Conservation (phyloP, 768 basidiomycete genomes). For the Epithele typhae region DNA sequence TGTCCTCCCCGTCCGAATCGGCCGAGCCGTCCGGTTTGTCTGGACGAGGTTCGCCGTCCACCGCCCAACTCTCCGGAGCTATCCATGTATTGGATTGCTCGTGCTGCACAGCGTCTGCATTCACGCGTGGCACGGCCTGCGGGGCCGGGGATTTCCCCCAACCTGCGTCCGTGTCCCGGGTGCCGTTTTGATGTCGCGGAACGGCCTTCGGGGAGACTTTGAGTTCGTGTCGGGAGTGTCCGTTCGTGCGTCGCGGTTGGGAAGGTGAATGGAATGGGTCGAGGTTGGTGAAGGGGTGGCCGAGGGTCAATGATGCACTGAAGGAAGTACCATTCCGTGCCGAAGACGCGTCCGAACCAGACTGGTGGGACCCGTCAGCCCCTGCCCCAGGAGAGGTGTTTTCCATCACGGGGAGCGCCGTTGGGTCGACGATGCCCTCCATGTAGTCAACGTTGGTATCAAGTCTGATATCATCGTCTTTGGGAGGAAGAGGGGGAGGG, state of each 20-base stretch:
- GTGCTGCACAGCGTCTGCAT: no score
- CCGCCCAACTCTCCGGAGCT: constrained; percentile 76
- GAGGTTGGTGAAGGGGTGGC: constrained; percentile 34
- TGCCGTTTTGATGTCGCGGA: constrained; percentile 8
- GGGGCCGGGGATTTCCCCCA: no score
- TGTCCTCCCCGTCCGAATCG: constrained; percentile 36
- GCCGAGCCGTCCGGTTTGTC: constrained; percentile 33
- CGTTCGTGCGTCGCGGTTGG: constrained; percentile 20
- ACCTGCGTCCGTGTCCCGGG: constrained; percentile 5
- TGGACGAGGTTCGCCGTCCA: constrained; percentile 41
- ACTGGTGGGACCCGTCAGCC: constrained; percentile 31
- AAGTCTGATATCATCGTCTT: constrained; percentile 40
- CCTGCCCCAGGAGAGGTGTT: constrained; percentile 40
- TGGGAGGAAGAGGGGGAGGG: constrained; percentile 30
- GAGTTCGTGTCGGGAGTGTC: constrained; percentile 20
- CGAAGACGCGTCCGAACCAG: constrained; percentile 27
- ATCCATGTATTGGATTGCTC: constrained; percentile 43
- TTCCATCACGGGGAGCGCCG: constrained; percentile 20
- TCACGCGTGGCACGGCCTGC: no score
- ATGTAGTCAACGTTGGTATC: constrained; percentile 73
- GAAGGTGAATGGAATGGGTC: constrained; percentile 20
- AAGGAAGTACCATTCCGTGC: constrained; percentile 26
- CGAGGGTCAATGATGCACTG: constrained; percentile 23
- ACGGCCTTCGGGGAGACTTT: constrained; percentile 53
- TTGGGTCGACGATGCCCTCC: constrained; percentile 74